These are phyloP conservation scores for Loxodes magnus DNA, from an alignment of 73 alveolate species.

Conservation along the genomic window DNA sequence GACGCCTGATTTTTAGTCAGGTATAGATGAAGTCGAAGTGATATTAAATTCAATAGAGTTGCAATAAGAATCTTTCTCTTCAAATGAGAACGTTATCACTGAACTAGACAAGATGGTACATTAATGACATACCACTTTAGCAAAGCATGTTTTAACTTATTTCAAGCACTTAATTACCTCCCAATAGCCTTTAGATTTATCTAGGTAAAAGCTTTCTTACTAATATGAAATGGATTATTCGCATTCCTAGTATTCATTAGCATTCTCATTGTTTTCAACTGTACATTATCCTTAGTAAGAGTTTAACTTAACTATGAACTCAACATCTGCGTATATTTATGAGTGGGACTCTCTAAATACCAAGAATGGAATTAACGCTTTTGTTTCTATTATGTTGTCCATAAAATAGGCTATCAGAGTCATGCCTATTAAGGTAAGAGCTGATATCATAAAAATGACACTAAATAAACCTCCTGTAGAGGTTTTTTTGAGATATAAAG, in stretches of 20 bases:
- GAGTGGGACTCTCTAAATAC: neutral
- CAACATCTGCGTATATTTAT: neutral
- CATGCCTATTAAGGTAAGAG: neutral
- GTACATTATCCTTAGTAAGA: neutral
- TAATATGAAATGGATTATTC: neutral
- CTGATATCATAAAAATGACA: neutral
- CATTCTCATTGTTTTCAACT: no score
- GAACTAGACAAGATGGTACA: neutral
- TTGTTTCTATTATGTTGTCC: constrained; percentile 1
- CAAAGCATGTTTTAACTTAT: neutral
- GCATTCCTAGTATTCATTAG: no score
- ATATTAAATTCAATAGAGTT: neutral
- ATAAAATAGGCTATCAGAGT: neutral
- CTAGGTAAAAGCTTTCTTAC: neutral
- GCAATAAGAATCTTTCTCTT: neutral
- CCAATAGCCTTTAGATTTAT: neutral
- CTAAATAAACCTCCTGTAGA: neutral
- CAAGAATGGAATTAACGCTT: neutral
- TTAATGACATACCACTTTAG: neutral
- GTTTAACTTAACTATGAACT: neutral
- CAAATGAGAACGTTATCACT: neutral
- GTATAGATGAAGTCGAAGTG: constrained; percentile 3
- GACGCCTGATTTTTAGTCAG: neutral
- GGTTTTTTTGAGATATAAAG: neutral
- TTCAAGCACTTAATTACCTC: neutral